Base-by-base conservation (phyloP, 164 flowering plant genomes). In the Dillenia suffruticosa region DNA sequence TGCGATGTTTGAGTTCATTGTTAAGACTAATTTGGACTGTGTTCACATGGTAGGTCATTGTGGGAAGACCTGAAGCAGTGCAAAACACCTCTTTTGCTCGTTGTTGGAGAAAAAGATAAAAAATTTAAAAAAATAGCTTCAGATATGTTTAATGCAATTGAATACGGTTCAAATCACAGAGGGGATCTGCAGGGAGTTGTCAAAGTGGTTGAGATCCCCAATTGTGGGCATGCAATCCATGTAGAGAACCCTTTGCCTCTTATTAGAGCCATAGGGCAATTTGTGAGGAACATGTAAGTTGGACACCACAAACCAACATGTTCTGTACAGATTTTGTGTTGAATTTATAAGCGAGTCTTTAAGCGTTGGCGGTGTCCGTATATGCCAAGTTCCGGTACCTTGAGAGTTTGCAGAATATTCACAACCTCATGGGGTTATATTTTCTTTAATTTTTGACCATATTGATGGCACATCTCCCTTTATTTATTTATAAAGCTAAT, bases 191-290 rank as follows among this genome's bases (percentile, higher is more conserved):
- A 62, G 14, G 63, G 46, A 40, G 57, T 64, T 26, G 55, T 62
- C 65, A 69, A 80, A 49, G 58, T 81, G n/a, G 70, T 77, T 24
- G 87, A 76, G 64, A 72, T 90, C 62, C 91, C 95, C 9, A 59
- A 77, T 16, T 73, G 81, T 47, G 98, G 98, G n/a, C 98, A 94
- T 82, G 98, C 97, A 58, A 88, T 77, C 44, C 96, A 91, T 77
- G 44, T 94, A 57, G 97, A 94, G 74, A 89, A 84, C 64, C 96
- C 98, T 8, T 88, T 94, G 13, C 72, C 68, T 49, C 51, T 88
- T 12, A 74, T 89, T 54, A 70, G 46, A 26, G 72, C 83, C 9
- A 45, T 90, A 54, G 80, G 92, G 43, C 71, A 67, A 63, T 90
- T 90, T 62, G 22, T 84, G 46, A 72, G 59, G 13, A 60, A 60